Evolutionary conservation across 2,329 filamentous ascomycete species (phyloP).

Genomic region (Penicillium sp.): DNA sequence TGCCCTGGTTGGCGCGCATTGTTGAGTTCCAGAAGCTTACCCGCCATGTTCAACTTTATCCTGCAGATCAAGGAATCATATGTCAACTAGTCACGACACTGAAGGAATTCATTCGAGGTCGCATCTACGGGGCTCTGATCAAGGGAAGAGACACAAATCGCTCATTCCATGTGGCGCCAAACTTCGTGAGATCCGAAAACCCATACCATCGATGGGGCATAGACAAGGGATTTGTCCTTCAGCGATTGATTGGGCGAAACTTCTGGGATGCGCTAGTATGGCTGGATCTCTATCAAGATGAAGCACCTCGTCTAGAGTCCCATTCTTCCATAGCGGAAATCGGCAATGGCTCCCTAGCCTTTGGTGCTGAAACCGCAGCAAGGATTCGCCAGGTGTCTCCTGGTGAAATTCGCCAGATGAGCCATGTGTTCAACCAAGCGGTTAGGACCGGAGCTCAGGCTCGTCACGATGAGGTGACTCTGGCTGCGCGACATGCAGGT

Average conservation of each 20-base stretch:
- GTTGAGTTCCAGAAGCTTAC: slow-evolving; percentile 32
- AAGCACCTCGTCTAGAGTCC: neutral
- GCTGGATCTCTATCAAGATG: neutral
- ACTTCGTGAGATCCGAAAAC: neutral
- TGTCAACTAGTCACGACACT: slow-evolving; percentile 22
- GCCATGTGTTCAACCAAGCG: slow-evolving; percentile 2
- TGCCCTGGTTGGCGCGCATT: slow-evolving; percentile 40
- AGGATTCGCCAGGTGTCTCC: neutral
- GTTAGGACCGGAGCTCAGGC: neutral
- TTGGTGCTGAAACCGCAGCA: slow-evolving; percentile 13
- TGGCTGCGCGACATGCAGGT: neutral
- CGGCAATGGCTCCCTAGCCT: slow-evolving; percentile 11
- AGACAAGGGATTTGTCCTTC: slow-evolving; percentile 4
- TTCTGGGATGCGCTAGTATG: slow-evolving; percentile 12
- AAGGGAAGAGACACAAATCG: neutral
- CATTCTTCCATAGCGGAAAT: slow-evolving; percentile 13
- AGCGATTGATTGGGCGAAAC: slow-evolving; percentile 12
- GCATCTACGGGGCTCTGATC: slow-evolving; percentile 24
- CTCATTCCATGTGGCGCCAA: neutral
- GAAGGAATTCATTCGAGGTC: slow-evolving; percentile 34
- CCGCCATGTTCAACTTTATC: slow-evolving; percentile 13
- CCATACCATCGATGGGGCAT: neutral
- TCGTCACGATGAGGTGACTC: neutral
- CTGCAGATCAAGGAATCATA: slow-evolving; percentile 17
- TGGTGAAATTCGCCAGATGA: neutral